phyloP scores from a whole-genome alignment of 768 basidiomycete species.

The Pleurotus sapidus region DNA sequence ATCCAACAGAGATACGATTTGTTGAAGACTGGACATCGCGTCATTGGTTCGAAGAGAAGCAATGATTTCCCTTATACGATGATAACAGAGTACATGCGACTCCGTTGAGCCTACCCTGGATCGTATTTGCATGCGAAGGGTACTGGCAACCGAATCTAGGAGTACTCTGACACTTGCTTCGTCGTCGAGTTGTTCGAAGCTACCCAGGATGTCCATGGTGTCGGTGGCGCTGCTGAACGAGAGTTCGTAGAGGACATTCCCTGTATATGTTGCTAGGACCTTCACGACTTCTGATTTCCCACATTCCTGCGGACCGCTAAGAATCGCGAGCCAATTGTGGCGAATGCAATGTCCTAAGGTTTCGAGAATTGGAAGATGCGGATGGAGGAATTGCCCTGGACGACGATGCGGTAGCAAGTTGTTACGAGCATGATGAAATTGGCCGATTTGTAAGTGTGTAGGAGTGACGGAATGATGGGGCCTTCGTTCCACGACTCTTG shows the following conservation, averaged over 20 bases:
- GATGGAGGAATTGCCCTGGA: constrained; percentile 53
- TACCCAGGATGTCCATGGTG: constrained; percentile 90
- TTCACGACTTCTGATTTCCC: constrained; percentile 83
- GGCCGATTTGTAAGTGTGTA: constrained; percentile 62
- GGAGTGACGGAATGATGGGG: constrained; percentile 45
- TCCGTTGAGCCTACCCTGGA: background rate
- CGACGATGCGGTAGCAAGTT: constrained; percentile 33
- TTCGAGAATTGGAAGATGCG: constrained; percentile 66
- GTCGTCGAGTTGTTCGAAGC: constrained; percentile 87
- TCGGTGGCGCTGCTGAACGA: constrained; percentile 85
- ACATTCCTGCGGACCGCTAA: constrained; percentile 68
- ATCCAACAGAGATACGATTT: constrained; percentile 23
- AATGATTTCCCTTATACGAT: background rate
- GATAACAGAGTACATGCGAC: background rate
- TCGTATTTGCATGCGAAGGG: background rate
- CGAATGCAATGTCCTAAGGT: constrained; percentile 70
- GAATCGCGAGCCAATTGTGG: constrained; percentile 84
- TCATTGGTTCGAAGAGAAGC: background rate
- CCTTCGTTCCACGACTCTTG: constrained; percentile 18
- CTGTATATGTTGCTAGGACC: constrained; percentile 66
- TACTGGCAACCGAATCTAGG: background rate
- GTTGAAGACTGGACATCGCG: constrained; percentile 17
- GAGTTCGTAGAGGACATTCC: constrained; percentile 68
- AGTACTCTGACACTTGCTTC: constrained; percentile 11
- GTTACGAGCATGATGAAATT: constrained; percentile 39